phyloP scores from a whole-genome alignment of 1,284 basidiomycete genomes.

The Austroboletus niveus region DNA sequence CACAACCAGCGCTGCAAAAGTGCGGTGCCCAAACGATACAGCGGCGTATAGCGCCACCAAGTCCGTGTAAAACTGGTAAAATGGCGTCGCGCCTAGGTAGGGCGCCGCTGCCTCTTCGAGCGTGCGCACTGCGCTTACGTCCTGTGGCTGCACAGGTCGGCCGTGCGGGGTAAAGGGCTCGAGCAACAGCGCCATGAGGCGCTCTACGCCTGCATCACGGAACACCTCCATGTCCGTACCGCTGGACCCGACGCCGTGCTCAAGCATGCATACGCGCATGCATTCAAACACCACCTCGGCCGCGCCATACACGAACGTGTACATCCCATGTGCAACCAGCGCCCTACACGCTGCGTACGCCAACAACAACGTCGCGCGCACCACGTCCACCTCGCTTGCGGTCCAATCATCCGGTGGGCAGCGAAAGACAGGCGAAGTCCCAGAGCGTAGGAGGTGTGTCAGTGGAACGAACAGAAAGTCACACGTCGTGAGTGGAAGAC shows the following conservation, averaged over 20 bases:
- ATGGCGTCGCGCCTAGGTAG: conserved; percentile 73
- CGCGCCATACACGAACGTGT: conserved; percentile 40
- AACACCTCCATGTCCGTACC: conserved; percentile 56
- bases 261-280: conserved; percentile 96
- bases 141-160: not conserved
- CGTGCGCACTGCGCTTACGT: not conserved
- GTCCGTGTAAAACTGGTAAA: conserved; percentile 95
- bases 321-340: conserved; percentile 44
- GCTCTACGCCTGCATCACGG: conserved; percentile 59
- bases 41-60: conserved; percentile 87
- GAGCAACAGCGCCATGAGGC: conserved; percentile 59
- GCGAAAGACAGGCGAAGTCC: conserved; percentile 70
- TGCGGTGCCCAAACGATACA: conserved; percentile 81
- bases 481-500: conserved; percentile 56
- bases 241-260: conserved; percentile 46
- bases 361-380: conserved; percentile 64
- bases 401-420: conserved; percentile 75
- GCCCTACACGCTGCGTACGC: conserved; percentile 43
- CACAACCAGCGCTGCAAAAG: conserved; percentile 79
- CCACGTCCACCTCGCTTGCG: conserved; percentile 77
- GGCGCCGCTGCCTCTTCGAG: conserved; percentile 60
- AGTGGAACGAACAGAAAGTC: conserved; percentile 79
- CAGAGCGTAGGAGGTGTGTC: conserved; percentile 81
- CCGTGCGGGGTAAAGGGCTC: conserved; percentile 47
- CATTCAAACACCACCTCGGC: conserved; percentile 70